These are phyloP conservation scores for Hyaloscypha bicolor DNA, from an alignment of 495 filamentous ascomycete genomes.

Conservation along the genomic window DNA sequence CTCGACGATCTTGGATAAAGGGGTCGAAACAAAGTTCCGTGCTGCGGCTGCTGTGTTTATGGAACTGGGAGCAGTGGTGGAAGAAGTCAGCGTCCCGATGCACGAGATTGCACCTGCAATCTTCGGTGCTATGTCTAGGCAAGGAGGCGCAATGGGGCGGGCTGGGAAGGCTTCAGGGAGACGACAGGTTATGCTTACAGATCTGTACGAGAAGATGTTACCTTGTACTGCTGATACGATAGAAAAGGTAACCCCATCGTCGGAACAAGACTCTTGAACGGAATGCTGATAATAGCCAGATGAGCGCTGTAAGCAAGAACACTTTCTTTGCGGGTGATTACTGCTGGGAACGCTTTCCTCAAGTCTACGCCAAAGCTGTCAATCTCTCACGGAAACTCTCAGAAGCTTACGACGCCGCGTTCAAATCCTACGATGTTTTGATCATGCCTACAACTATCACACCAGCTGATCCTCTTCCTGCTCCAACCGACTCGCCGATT, in stretches of 20 bases:
- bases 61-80: conserved; percentile 48
- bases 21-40: conserved; percentile 43
- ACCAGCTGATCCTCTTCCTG: conserved; percentile 38
- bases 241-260: conserved; percentile 18
- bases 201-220: conserved; percentile 27
- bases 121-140: conserved; percentile 44
- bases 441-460: conserved; percentile 47
- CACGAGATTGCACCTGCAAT: conserved; percentile 50
- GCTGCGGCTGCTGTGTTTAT: conserved; percentile 45
- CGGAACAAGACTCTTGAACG: background rate
- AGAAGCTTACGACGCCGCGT: conserved; percentile 43
- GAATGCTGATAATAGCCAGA: background rate
- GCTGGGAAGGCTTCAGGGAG: conserved; percentile 27
- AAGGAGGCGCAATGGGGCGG: conserved; percentile 25
- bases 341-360: conserved; percentile 41
- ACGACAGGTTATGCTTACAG: conserved; percentile 30
- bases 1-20: conserved; percentile 40
- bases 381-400: conserved; percentile 46
- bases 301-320: conserved; percentile 41
- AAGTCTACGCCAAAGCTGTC: conserved; percentile 43
- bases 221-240: conserved; percentile 22
- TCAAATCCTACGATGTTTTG: conserved; percentile 45
- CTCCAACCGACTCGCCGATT: conserved; percentile 44
- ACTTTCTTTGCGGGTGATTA: conserved; percentile 47
- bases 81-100: conserved; percentile 53